These are phyloP conservation scores for Bretschneidera sinensis DNA, from an alignment of 345 rosid species.

Conservation along the genomic window DNA sequence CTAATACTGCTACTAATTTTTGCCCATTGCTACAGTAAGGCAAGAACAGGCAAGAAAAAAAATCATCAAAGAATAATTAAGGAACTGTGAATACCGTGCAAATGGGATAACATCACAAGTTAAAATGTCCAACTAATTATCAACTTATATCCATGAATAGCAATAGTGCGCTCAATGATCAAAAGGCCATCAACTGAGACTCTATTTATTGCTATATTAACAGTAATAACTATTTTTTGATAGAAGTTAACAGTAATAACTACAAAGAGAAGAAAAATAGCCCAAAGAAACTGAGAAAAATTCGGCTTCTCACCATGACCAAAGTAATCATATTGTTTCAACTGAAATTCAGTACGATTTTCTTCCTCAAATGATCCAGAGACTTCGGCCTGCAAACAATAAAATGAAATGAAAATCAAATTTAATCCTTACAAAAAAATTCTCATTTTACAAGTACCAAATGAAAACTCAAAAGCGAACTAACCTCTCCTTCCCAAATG, in stretches of 20 bases:
- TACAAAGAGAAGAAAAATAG: background rate
- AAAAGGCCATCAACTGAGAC: background rate
- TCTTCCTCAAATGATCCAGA: slow-evolving; percentile 59
- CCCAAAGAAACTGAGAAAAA: background rate
- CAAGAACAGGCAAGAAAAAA: too few relatives aligned
- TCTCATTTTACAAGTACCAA: background rate
- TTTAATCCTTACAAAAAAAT: background rate
- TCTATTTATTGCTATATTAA: background rate
- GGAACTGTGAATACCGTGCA: too few relatives aligned
- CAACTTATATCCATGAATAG: background rate
- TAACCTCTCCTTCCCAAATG: slow-evolving; percentile 88
- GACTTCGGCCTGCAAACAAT: slow-evolving; percentile 66
- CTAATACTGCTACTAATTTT: too few relatives aligned
- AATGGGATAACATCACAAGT: background rate
- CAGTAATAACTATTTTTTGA: background rate
- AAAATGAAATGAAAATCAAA: background rate
- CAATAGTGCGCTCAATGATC: background rate
- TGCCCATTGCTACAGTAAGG: too few relatives aligned
- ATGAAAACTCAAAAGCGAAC: slow-evolving; percentile 7
- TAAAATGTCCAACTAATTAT: background rate
- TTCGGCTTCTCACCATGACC: slow-evolving; percentile 55
- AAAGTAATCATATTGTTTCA: slow-evolving; percentile 80
- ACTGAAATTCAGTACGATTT: slow-evolving; percentile 57
- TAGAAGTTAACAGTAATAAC: background rate
- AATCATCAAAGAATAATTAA: too few relatives aligned